Percentiles rank a stretch among this genome's conserved stretches.
phyloP scores from a whole-genome alignment of 371 early-diverging fungal genomes.

The Apophysomyces trapeziformis region DNA sequence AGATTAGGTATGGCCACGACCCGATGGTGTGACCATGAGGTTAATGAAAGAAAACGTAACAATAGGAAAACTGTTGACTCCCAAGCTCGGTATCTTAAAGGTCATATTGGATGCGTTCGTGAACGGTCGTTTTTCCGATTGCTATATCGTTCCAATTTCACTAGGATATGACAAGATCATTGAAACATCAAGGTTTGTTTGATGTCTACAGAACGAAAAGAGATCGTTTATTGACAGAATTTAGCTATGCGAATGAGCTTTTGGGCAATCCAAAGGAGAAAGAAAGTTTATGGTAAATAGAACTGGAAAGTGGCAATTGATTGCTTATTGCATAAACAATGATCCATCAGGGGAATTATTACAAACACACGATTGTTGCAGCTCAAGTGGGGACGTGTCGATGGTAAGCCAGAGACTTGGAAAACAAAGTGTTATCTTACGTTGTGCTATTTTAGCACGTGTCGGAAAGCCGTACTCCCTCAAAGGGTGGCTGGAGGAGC shows the following conservation, averaged over 20 bases:
- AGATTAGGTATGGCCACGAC: conserved; percentile 57
- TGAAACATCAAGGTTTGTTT: conserved; percentile 71
- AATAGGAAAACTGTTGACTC: conserved; percentile 74
- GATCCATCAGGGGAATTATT: conserved; percentile 46
- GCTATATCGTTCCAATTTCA: conserved; percentile 81
- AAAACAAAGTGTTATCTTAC: not conserved
- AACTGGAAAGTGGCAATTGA: not conserved
- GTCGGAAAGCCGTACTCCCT: conserved; percentile 81
- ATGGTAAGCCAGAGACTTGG: conserved; percentile 38
- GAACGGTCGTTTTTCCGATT: conserved; percentile 65
- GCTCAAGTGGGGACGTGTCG: conserved; percentile 80
- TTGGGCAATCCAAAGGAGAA: conserved; percentile 85
- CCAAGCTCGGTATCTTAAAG: conserved; percentile 85
- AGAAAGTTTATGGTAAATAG: conserved; percentile 68
- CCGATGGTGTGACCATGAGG: not conserved
- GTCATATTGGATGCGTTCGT: conserved; percentile 78
- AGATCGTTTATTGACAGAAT: not conserved
- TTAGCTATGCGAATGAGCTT: conserved; percentile 68
- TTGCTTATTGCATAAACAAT: not conserved
- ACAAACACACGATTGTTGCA: conserved; percentile 64
- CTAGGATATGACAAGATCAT: conserved; percentile 91
- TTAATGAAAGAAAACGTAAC: not conserved
- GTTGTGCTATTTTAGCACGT: conserved; percentile 56
- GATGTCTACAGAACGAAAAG: too few relatives aligned
- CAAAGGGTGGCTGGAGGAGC: conserved; percentile 66